Base-by-base conservation (phyloP, 306 rosid genomes). In the Abrus precatorius region DNA sequence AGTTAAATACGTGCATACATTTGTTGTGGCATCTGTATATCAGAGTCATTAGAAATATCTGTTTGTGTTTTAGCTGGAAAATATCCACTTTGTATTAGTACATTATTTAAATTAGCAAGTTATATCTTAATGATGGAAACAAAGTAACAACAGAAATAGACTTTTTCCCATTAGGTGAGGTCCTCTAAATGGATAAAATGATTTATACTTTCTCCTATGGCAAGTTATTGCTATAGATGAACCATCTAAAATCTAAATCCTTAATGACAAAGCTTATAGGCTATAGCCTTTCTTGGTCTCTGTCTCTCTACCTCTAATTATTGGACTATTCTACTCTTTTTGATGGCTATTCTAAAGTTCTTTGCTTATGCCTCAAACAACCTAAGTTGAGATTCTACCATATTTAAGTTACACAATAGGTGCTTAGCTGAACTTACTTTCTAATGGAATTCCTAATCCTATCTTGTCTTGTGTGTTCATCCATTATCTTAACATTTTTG, bases 21-120 rank as follows among this genome's bases (percentile, higher is more conserved):
- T 62, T 10, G 10, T 61, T 59, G 11, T 45, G 44, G 77, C 70
- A 47, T 79, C 43, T 48, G 34, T 59, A 70, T 71, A 59, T 70
- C 3, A 3, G 53, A 48, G 44, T 79, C 67, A 38, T 74, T 32
- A 57, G 84, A 73, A 78, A 74, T 56, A 65, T 65, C 52, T 10
- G 9, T 65, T 61, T 47, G 47, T 33, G 10, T 64, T 64, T 55
- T 44, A 47, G 70, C 66, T 45, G 75, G 69, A 29, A 34, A 68
- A 13, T 80, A 8, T 57, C 29, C 54, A 6, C 40, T 2, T 1
- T 41, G 56, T 47, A 33, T 49, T 6, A 41, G 29, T 53, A 9
- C 27, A 53, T 53, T 66, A n/a, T 69, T 33, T 30, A 48, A 47
- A 20, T 20, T 20, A 20, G 20, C 20, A 20, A 20, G 20, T 45